Percentiles rank a stretch among this genome's conserved stretches.
These are phyloP conservation scores for Chrysoporthe deuterocubensis DNA, from an alignment of 2,329 filamentous ascomycete genomes.

Conservation along the genomic window DNA sequence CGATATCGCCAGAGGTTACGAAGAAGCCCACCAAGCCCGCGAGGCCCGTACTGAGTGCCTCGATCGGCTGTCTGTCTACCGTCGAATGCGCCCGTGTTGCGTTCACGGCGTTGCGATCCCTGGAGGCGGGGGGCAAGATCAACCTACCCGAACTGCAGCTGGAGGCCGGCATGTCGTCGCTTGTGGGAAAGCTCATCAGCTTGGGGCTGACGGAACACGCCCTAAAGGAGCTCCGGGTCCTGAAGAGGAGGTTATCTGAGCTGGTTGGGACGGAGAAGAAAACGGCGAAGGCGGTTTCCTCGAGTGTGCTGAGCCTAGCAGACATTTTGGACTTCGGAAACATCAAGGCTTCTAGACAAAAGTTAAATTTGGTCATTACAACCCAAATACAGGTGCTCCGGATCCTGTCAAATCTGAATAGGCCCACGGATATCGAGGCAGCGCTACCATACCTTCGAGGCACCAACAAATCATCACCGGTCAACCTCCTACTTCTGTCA, in stretches of 20 bases:
- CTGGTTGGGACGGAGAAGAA: slow-evolving; percentile 38
- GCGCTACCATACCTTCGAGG: slow-evolving; percentile 59
- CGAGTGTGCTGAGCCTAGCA: slow-evolving; percentile 49
- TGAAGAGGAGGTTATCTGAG: slow-evolving; percentile 67
- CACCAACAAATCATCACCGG: slow-evolving; percentile 58
- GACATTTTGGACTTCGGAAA: slow-evolving; percentile 67
- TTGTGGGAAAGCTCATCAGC: slow-evolving; percentile 67
- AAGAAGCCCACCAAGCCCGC: slow-evolving; percentile 38
- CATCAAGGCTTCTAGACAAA: slow-evolving; percentile 44
- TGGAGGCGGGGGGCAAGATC: slow-evolving; percentile 58
- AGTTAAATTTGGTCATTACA: slow-evolving; percentile 61
- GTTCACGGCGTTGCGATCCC: slow-evolving; percentile 65
- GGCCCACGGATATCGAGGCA: slow-evolving; percentile 62
- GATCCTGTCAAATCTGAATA: slow-evolving; percentile 63
- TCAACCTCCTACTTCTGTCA: slow-evolving; percentile 57
- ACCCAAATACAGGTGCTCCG: slow-evolving; percentile 69
- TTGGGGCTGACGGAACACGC: slow-evolving; percentile 71
- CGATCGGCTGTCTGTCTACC: slow-evolving; percentile 55
- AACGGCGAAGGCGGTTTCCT: slow-evolving; percentile 39
- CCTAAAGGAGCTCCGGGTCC: slow-evolving; percentile 66
- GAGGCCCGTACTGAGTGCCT: slow-evolving; percentile 35
- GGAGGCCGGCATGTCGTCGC: slow-evolving; percentile 73
- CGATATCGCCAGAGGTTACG: slow-evolving; percentile 53
- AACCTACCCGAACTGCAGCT: slow-evolving; percentile 68
- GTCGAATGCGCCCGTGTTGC: slow-evolving; percentile 73